Conservation (phyloP, 352 stramenopile genomes). For the Thalassiosira hispida region DNA sequence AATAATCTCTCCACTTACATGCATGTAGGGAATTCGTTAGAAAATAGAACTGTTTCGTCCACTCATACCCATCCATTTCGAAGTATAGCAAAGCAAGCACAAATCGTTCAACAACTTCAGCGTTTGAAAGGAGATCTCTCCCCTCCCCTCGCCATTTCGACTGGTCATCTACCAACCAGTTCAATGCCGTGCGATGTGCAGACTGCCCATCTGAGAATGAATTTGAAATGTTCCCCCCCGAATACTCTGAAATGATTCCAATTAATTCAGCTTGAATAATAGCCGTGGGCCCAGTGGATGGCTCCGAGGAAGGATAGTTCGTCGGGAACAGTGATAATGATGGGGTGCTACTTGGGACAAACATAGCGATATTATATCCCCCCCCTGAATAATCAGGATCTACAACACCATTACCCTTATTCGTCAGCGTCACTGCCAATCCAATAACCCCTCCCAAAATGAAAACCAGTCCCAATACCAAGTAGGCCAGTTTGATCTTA, state of each 20-base stretch:
- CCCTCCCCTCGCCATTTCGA: neutral
- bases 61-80: conserved; percentile 57
- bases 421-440: neutral
- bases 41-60: conserved; percentile 52
- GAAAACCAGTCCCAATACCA: neutral
- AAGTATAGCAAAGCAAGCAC: conserved; percentile 61
- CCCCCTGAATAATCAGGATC: neutral
- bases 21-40: conserved; percentile 46
- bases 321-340: conserved; percentile 17
- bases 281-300: conserved; percentile 6
- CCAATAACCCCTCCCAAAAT: conserved; percentile 12
- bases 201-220: neutral
- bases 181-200: conserved; percentile 35
- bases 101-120: conserved; percentile 56
- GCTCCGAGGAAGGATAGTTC: neutral
- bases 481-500: conserved; percentile 9
- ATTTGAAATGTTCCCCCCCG: neutral
- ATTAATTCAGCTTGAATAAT: conserved; percentile 10
- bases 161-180: conserved; percentile 45
- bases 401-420: too few relatives aligned
- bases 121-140: conserved; percentile 9
- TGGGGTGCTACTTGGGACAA: neutral
- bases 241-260: conserved; percentile 7
- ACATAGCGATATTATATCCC: too few relatives aligned
- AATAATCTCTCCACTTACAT: conserved; percentile 53